Conservation (phyloP, 2,329 filamentous ascomycete species). For the Paecilomyces fulvus region DNA sequence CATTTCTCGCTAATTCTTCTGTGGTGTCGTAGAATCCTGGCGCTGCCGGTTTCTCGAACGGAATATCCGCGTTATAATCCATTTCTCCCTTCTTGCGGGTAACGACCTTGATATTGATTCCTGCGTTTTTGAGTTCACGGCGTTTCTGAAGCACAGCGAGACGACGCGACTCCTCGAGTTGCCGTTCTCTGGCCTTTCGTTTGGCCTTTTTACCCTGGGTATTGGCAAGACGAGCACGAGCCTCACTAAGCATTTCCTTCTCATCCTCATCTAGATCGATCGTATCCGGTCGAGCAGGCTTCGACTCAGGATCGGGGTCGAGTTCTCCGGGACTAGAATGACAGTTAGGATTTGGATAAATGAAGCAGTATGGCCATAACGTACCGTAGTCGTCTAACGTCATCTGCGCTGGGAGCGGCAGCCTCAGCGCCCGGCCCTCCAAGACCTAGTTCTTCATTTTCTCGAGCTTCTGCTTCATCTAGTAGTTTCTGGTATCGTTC, state of each 20-base stretch:
- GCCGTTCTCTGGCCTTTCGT: slow-evolving; percentile 88
- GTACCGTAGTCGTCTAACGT: slow-evolving; percentile 70
- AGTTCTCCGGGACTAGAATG: slow-evolving; percentile 68
- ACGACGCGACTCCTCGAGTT: slow-evolving; percentile 87
- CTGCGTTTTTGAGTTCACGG: slow-evolving; percentile 90
- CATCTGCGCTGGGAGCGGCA: slow-evolving; percentile 80
- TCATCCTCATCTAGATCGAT: slow-evolving; percentile 98
- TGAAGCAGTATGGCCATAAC: slow-evolving; percentile 4
- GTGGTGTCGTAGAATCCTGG: slow-evolving; percentile 87
- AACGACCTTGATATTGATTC: slow-evolving; percentile 94
- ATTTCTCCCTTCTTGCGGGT: slow-evolving; percentile 92
- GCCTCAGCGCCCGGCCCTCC: slow-evolving; percentile 82
- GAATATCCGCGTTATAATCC: slow-evolving; percentile 99
- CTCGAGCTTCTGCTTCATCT: slow-evolving; percentile 87
- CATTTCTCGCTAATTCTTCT: slow-evolving; percentile 73
- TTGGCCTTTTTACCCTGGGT: slow-evolving; percentile 99
- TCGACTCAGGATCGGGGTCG: slow-evolving; percentile 94
- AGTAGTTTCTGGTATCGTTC: slow-evolving; percentile 95
- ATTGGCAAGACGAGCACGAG: slow-evolving; percentile 89
- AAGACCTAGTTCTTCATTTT: slow-evolving; percentile 70
- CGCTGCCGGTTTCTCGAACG: slow-evolving; percentile 86
- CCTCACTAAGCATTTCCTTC: slow-evolving; percentile 98
- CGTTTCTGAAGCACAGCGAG: slow-evolving; percentile 89
- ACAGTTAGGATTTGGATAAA: slow-evolving; percentile 9
- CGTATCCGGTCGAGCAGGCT: slow-evolving; percentile 89